phyloP scores from a whole-genome alignment of 148 eudicot species.

The Pharnaceum exiguum region DNA sequence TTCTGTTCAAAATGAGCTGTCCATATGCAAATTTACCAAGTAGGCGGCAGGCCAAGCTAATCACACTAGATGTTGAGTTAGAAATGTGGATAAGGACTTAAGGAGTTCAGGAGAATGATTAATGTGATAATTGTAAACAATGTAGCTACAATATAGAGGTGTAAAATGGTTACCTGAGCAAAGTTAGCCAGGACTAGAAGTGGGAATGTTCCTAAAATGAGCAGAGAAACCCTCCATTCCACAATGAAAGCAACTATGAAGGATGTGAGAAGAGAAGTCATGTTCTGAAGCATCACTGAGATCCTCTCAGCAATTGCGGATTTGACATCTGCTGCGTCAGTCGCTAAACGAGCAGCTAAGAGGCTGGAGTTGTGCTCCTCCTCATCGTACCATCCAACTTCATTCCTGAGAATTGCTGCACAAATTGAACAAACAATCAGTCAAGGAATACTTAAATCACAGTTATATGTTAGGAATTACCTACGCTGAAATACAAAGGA shows the following conservation, averaged over 20 bases:
- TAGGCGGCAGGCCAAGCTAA: too few relatives aligned
- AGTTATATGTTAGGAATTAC: neutral
- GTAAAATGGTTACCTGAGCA: slow-evolving; percentile 70
- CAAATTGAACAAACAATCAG: neutral
- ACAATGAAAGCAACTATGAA: slow-evolving; percentile 95
- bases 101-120: too few relatives aligned
- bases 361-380: slow-evolving; percentile 99
- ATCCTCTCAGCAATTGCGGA: slow-evolving; percentile 98
- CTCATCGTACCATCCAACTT: slow-evolving; percentile 99
- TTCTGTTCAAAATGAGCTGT: too few relatives aligned
- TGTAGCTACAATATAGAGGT: neutral
- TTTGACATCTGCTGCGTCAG: slow-evolving; percentile 97
- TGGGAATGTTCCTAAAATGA: slow-evolving; percentile 93
- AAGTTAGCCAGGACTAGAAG: slow-evolving; percentile 96
- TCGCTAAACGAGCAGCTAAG: slow-evolving; percentile 83
- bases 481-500: neutral
- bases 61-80: too few relatives aligned
- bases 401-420: slow-evolving; percentile 91
- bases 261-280: slow-evolving; percentile 97
- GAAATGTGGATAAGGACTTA: too few relatives aligned
- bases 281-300: slow-evolving; percentile 91
- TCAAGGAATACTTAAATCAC: neutral
- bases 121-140: neutral
- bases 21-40: too few relatives aligned
- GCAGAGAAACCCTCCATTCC: slow-evolving; percentile 98